Conservation (phyloP, 805 yeast genomes). For the Teunomyces funiuensis region DNA sequence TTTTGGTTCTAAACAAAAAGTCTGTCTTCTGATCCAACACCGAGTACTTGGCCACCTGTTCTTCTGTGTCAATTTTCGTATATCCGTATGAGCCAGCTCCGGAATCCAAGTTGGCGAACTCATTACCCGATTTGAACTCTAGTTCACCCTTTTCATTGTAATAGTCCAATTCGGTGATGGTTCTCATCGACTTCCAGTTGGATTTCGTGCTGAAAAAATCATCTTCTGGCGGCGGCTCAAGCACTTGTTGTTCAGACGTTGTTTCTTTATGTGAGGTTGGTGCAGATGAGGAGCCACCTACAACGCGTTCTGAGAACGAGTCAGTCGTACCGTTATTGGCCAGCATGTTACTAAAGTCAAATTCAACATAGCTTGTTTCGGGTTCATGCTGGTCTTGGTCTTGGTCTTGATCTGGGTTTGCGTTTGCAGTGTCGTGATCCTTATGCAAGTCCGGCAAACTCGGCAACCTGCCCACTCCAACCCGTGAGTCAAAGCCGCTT, state of each 20-base stretch:
- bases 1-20: conserved; percentile 41
- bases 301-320: conserved; percentile 6
- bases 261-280: background rate
- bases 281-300: background rate
- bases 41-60: conserved; percentile 72
- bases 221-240: background rate
- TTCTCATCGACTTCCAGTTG: conserved; percentile 86
- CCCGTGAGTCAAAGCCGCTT: conserved; percentile 14
- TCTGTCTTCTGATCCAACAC: conserved; percentile 53
- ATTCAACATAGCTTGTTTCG: conserved; percentile 27
- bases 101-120: conserved; percentile 30
- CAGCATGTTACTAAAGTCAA: conserved; percentile 21
- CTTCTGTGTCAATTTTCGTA: conserved; percentile 84
- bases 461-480: conserved; percentile 21
- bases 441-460: conserved; percentile 17
- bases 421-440: background rate
- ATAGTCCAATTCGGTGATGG: conserved; percentile 72
- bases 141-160: conserved; percentile 79
- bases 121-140: conserved; percentile 35
- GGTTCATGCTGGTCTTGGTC: no score
- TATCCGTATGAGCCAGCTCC: conserved; percentile 62
- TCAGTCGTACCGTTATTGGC: background rate
- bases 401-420: conserved; percentile 14
- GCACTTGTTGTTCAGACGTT: background rate
- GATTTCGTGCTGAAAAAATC: conserved; percentile 38